Percentiles rank a stretch among this genome's conserved stretches.
Evolutionary conservation across 2,329 filamentous ascomycete genomes (phyloP).

Genomic region (Stromatinia cepivora): DNA sequence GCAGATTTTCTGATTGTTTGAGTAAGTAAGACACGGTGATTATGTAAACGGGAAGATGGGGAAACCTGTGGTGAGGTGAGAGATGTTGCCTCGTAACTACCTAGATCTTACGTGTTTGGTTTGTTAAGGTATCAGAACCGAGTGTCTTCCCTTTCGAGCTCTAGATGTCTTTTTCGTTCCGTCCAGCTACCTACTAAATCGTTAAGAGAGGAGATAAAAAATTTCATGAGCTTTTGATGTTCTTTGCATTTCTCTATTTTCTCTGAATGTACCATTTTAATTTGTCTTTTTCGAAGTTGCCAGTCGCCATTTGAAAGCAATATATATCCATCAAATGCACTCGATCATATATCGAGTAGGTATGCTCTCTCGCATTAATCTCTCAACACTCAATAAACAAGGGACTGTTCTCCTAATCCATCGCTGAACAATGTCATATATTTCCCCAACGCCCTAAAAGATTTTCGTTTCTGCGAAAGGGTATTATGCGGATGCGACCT

Average conservation of each 20-base stretch:
- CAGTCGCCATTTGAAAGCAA: background rate
- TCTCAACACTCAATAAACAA: background rate
- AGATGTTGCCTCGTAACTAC: background rate
- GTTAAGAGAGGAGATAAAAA: background rate
- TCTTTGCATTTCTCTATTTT: background rate
- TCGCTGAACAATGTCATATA: conserved; percentile 6
- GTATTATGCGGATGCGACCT: conserved; percentile 52
- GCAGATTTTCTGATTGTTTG: background rate
- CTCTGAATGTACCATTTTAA: background rate
- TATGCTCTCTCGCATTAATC: background rate
- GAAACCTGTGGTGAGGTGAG: background rate
- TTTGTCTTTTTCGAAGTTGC: background rate
- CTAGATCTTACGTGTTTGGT: background rate
- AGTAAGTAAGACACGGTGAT: background rate
- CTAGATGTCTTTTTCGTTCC: background rate
- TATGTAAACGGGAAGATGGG: background rate
- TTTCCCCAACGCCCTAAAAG: conserved; percentile 6
- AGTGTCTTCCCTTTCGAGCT: background rate
- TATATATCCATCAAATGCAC: background rate
- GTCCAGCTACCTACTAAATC: too few species aligned
- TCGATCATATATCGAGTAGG: background rate
- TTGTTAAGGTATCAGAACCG: background rate
- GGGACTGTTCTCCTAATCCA: conserved; percentile 3
- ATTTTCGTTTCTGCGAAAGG: background rate
- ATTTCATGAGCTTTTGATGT: background rate